These are phyloP conservation scores for Epithele typhae DNA, from an alignment of 768 basidiomycete species.

Conservation along the genomic window DNA sequence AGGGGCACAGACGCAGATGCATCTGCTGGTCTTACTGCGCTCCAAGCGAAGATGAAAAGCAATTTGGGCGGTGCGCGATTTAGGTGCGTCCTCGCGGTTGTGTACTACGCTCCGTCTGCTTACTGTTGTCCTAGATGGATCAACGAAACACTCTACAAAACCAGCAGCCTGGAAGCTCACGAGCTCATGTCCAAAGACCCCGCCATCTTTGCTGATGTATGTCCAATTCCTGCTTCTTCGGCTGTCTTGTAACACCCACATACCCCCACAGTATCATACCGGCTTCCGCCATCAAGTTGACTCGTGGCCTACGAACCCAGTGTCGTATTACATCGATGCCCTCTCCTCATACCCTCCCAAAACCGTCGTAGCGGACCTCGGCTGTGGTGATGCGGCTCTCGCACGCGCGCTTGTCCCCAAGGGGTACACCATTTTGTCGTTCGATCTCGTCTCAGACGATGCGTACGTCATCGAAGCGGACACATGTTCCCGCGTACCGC, in stretches of 20 bases:
- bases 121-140: slow-evolving; percentile 80
- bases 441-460: slow-evolving; percentile 73
- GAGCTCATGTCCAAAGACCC: slow-evolving; percentile 84
- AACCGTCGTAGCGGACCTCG: slow-evolving; percentile 86
- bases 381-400: slow-evolving; percentile 91
- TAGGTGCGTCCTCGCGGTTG: no score
- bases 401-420: slow-evolving; percentile 69
- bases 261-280: slow-evolving; percentile 67
- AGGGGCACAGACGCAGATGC: not conserved
- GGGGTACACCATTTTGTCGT: slow-evolving; percentile 69
- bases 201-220: slow-evolving; percentile 77
- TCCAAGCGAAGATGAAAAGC: slow-evolving; percentile 77
- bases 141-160: slow-evolving; percentile 92
- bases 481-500: slow-evolving; percentile 71
- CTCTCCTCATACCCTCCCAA: slow-evolving; percentile 61
- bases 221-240: slow-evolving; percentile 9
- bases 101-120: no score
- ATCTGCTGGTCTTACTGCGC: slow-evolving; percentile 45
- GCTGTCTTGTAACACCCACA: not conserved
- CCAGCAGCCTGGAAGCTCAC: slow-evolving; percentile 66
- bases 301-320: slow-evolving; percentile 92
- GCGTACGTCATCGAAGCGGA: slow-evolving; percentile 87
- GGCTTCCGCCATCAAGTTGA: slow-evolving; percentile 91
- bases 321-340: slow-evolving; percentile 69
- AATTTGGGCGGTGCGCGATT: slow-evolving; percentile 86